Evolutionary conservation across 2,329 filamentous ascomycete species (phyloP), one percentile per base, ranked within the genome.

Genomic region (Cladosporium colombiae): DNA sequence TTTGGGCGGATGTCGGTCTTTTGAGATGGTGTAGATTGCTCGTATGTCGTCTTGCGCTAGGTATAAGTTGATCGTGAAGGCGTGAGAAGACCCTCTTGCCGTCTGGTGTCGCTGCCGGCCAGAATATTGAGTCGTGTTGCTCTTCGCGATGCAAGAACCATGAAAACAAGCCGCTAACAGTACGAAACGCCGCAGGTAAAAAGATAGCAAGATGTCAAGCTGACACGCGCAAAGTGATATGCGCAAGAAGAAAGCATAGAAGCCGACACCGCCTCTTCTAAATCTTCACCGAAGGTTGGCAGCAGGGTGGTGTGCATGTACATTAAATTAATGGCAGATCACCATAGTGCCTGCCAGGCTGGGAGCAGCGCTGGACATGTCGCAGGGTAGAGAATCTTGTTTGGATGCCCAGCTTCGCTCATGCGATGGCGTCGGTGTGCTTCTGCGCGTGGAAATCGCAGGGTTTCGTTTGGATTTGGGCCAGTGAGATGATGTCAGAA

Each of bases 381-480:
- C 31, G 21, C 55, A 21, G 3, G 55, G 55, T 33, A 25, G 16
- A 40, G n/a, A 57, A 57, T 57, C 55, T 57, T 57, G 55, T 57
- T 57, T 57, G n/a, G 8, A 57, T 57, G 55, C 55, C 55, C 55
- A 57, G 55, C 55, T 23, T 7, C 13, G 33, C 52, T 16, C 52
- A 14, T 10, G 57, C 40, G 40, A 60, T 60, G 57, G 37, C 57
- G 57, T 60, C 57, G 57, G 57, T 60, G 57, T 60, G 57, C 57
- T 60, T 31, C 16, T 29, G 57, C 57, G 31, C 37, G 40, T 18
- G 40, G 18, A 11, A 21, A 49, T 49, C 37, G 57, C 57, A 49
- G 57, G 57, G 57, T 10, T 25, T 14, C 31, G 27, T 49, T 60
- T 60, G 37, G 57, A 7, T 50, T 60, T 60, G 13, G 25, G 16